Evolutionary conservation across 208 protist genomes (phyloP).

Genomic region (Blechomonas ayalai): DNA sequence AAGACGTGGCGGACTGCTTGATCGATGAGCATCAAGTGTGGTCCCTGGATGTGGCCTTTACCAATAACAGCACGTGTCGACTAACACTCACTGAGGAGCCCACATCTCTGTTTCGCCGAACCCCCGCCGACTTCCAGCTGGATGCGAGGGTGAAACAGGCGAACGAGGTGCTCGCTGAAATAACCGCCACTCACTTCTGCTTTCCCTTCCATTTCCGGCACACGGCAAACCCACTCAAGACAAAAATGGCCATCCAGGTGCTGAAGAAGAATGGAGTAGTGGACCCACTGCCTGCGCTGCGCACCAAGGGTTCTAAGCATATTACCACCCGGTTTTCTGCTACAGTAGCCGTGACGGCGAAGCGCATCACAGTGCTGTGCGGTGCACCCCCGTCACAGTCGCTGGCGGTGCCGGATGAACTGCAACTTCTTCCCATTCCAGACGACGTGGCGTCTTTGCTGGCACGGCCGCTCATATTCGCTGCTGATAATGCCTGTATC

Average conservation of each 20-base stretch:
- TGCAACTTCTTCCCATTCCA: constrained; percentile 12
- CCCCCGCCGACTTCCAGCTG: constrained; percentile 38
- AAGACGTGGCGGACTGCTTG: constrained; percentile 88
- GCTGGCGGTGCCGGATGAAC: constrained; percentile 20
- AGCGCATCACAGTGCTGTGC: constrained; percentile 70
- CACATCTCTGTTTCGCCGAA: constrained; percentile 62
- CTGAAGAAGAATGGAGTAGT: constrained; percentile 53
- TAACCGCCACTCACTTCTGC: constrained; percentile 59
- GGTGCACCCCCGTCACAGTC: constrained; percentile 45
- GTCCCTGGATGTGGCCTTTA: constrained; percentile 86
- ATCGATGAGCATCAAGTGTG: constrained; percentile 73
- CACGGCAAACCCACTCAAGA: constrained; percentile 47
- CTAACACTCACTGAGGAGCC: constrained; percentile 30
- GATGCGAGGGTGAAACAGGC: constrained; percentile 59
- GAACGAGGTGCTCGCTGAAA: constrained; percentile 44
- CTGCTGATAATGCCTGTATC: constrained; percentile 13
- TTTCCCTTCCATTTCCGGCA: constrained; percentile 79
- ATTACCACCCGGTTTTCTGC: constrained; percentile 75
- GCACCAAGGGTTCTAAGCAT: constrained; percentile 37
- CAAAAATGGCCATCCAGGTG: constrained; percentile 58
- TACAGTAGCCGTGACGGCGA: constrained; percentile 64
- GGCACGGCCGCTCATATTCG: constrained; percentile 30
- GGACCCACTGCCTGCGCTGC: constrained; percentile 48
- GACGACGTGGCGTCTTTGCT: constrained; percentile 34
- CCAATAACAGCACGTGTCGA: constrained; percentile 32